These are phyloP conservation scores for Ligustrum vulgare DNA, from an alignment of 257 asterid genomes.

Conservation along the genomic window DNA sequence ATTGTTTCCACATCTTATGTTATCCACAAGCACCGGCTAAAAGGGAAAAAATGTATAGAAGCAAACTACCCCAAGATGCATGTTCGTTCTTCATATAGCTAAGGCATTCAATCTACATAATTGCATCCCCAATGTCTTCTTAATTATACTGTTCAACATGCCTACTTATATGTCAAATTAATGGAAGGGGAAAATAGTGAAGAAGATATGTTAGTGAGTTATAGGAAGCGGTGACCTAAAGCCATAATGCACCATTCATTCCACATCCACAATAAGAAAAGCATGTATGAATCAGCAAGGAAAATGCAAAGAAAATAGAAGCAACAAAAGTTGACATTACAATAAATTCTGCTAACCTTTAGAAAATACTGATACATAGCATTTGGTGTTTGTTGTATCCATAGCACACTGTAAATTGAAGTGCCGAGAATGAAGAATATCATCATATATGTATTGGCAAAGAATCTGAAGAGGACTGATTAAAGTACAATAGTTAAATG, in stretches of 20 bases:
- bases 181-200: background rate
- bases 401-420: constrained; percentile 58
- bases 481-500: constrained; percentile 12
- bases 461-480: constrained; percentile 5
- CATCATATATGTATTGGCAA: background rate
- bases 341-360: constrained; percentile 54
- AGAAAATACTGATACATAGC: constrained; percentile 94
- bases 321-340: background rate
- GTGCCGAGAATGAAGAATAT: constrained; percentile 22
- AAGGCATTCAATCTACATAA: background rate
- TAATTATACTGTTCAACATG: background rate
- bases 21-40: background rate
- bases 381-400: constrained; percentile 78
- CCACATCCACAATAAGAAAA: background rate
- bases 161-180: background rate
- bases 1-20: background rate
- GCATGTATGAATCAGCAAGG: background rate
- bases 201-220: background rate
- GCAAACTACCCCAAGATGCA: background rate
- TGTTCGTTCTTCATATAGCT: background rate
- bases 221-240: background rate
- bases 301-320: background rate
- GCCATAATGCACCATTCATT: background rate
- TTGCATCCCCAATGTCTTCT: background rate
- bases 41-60: background rate